Percentiles rank a stretch among this genome's conserved stretches.
Evolutionary conservation across 2,329 filamentous ascomycete species (phyloP).

Genomic region (Aurifilum marmelostoma): DNA sequence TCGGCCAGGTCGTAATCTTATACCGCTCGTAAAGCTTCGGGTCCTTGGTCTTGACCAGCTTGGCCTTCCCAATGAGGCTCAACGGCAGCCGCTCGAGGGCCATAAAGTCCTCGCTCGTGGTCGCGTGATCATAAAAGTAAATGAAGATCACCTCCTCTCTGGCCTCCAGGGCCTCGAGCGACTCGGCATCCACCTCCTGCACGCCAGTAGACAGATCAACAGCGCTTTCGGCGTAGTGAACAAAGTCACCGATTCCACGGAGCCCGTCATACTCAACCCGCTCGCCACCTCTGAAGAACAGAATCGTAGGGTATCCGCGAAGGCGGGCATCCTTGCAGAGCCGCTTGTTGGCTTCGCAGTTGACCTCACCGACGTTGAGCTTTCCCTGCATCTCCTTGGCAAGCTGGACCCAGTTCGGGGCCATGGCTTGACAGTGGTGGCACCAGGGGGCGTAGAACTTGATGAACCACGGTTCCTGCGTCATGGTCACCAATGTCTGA

Average conservation of each 20-base stretch:
- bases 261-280: conserved; percentile 91
- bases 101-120: conserved; percentile 86
- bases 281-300: conserved; percentile 92
- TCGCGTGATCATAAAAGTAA: conserved; percentile 97
- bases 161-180: conserved; percentile 82
- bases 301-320: conserved; percentile 81
- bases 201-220: conserved; percentile 77
- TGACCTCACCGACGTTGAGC: conserved; percentile 93
- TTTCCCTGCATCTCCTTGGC: conserved; percentile 87
- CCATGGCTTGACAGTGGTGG: conserved; percentile 90
- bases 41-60: conserved; percentile 84
- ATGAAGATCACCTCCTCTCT: conserved; percentile 95
- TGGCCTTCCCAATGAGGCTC: conserved; percentile 87
- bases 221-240: conserved; percentile 85
- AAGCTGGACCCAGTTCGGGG: conserved; percentile 86
- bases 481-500: conserved; percentile 81
- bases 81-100: conserved; percentile 86
- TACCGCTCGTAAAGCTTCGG: conserved; percentile 75
- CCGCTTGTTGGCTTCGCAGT: conserved; percentile 82
- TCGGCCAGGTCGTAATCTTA: conserved; percentile 97
- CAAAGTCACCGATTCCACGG: conserved; percentile 86
- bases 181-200: conserved; percentile 74
- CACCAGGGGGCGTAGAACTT: conserved; percentile 99
- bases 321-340: conserved; percentile 92
- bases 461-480: conserved; percentile 93